Percentiles rank a stretch among this genome's conserved stretches.
These are phyloP conservation scores for Geotrichum reessii DNA, from an alignment of 1,139 yeast species.

Conservation along the genomic window DNA sequence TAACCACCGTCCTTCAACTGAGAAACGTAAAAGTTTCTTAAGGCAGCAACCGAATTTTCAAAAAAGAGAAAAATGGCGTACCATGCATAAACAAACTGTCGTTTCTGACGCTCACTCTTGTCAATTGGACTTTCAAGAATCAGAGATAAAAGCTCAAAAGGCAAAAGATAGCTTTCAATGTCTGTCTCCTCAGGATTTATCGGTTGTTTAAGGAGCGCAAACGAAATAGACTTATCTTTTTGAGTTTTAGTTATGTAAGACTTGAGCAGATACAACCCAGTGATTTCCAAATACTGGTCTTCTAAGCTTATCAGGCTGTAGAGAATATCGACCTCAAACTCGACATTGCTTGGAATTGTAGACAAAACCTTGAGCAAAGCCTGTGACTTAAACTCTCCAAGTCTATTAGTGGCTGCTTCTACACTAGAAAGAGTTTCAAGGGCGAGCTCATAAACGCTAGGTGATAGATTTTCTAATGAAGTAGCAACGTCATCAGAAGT, in stretches of 20 bases:
- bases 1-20: conserved; percentile 49
- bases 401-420: conserved; percentile 26
- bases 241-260: conserved; percentile 3
- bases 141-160: conserved; percentile 32
- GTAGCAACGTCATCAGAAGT: background rate
- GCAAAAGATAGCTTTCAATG: conserved; percentile 22
- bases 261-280: conserved; percentile 5
- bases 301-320: conserved; percentile 9
- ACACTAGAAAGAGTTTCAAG: conserved; percentile 17
- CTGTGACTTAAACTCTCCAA: conserved; percentile 21
- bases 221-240: conserved; percentile 16
- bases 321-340: conserved; percentile 8
- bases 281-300: conserved; percentile 9
- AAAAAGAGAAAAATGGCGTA: conserved; percentile 56
- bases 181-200: conserved; percentile 12
- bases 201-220: conserved; percentile 15
- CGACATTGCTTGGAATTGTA: background rate
- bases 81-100: conserved; percentile 64
- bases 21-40: conserved; percentile 55
- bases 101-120: conserved; percentile 22
- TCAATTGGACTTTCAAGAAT: conserved; percentile 27
- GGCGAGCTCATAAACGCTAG: conserved; percentile 7
- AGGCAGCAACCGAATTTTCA: conserved; percentile 55
- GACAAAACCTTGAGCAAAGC: conserved; percentile 8
- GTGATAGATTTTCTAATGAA: conserved; percentile 2